Evolutionary conservation across 1,284 basidiomycete genomes (phyloP).

Genomic region (Ceratobasidium sp.): DNA sequence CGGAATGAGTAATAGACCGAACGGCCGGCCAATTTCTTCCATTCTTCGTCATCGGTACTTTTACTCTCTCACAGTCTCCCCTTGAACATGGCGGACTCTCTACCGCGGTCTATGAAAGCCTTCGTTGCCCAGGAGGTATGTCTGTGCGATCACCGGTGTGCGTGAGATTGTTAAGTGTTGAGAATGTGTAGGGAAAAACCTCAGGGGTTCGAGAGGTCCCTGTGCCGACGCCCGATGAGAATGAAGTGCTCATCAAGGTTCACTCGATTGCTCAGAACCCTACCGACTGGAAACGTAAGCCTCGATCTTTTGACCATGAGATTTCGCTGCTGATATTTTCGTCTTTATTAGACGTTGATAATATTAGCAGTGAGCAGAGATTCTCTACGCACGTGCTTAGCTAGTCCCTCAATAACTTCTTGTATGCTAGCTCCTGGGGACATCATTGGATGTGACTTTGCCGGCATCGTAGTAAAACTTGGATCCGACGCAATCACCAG

Average conservation of each 20-base stretch:
- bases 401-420: conserved; percentile 2
- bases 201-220: conserved; percentile 47
- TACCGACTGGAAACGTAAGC: conserved; percentile 55
- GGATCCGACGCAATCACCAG: conserved; percentile 48
- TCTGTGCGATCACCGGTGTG: background rate
- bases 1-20: background rate
- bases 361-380: conserved; percentile 31
- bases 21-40: background rate
- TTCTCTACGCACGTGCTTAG: background rate
- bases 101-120: conserved; percentile 40
- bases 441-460: conserved; percentile 59
- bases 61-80: background rate
- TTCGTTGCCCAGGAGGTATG: conserved; percentile 34
- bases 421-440: conserved; percentile 51
- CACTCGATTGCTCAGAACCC: conserved; percentile 55
- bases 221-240: conserved; percentile 48
- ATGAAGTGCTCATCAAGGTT: conserved; percentile 55
- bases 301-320: background rate
- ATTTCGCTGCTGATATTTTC: background rate
- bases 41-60: background rate
- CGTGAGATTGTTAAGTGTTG: background rate
- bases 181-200: conserved; percentile 28
- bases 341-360: conserved; percentile 8
- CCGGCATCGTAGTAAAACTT: conserved; percentile 56
- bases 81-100: conserved; percentile 20